Percentiles rank a stretch among this genome's conserved stretches.
These are phyloP conservation scores for Pouteria campechiana DNA, from an alignment of 179 eudicot species.

Conservation along the genomic window DNA sequence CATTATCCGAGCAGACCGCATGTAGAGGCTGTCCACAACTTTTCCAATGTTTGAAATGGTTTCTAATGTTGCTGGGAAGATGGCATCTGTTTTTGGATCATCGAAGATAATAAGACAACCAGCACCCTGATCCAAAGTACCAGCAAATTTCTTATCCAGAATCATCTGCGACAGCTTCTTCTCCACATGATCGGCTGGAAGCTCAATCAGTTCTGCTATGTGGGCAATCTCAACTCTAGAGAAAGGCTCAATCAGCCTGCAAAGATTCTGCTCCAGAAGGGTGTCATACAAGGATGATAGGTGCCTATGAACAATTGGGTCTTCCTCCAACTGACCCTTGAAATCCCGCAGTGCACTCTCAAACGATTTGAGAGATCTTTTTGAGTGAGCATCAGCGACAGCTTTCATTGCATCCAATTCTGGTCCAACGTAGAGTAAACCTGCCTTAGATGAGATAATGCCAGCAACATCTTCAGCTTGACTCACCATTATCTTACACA, in stretches of 20 bases:
- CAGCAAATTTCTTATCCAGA: slow-evolving; percentile 84
- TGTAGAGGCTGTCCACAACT: slow-evolving; percentile 80
- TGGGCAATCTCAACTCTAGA: slow-evolving; percentile 80
- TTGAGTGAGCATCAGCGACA: slow-evolving; percentile 73
- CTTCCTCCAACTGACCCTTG: slow-evolving; percentile 70
- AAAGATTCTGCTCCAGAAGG: slow-evolving; percentile 82
- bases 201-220: slow-evolving; percentile 77
- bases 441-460: slow-evolving; percentile 75
- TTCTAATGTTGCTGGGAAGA: slow-evolving; percentile 69
- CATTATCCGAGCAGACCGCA: slow-evolving; percentile 84
- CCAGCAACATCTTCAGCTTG: slow-evolving; percentile 93
- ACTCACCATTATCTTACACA: slow-evolving; percentile 87
- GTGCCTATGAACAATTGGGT: slow-evolving; percentile 84
- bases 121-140: slow-evolving; percentile 91
- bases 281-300: slow-evolving; percentile 76
- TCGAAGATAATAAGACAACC: slow-evolving; percentile 81
- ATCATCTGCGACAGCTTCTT: slow-evolving; percentile 91
- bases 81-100: slow-evolving; percentile 78
- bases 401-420: slow-evolving; percentile 97
- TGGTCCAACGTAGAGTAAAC: slow-evolving; percentile 71
- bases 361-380: slow-evolving; percentile 68
- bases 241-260: slow-evolving; percentile 89
- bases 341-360: slow-evolving; percentile 65
- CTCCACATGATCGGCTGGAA: slow-evolving; percentile 75
- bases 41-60: slow-evolving; percentile 71